Conservation (phyloP, 495 filamentous ascomycete genomes). For the Apiosordaria backusii region DNA sequence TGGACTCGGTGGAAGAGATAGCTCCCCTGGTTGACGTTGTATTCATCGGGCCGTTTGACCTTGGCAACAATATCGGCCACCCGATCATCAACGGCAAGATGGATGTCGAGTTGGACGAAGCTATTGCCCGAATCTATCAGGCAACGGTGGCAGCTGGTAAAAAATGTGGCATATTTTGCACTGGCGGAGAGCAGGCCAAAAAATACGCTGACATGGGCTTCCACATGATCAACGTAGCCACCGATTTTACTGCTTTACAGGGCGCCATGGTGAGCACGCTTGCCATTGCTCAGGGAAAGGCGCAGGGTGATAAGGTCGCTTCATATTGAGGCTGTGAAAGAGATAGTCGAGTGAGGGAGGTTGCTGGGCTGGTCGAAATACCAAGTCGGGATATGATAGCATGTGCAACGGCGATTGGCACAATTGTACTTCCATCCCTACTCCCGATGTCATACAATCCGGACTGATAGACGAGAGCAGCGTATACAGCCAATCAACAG, state of each 20-base stretch:
- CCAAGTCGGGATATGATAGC: too few species aligned
- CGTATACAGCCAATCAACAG: not conserved
- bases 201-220: constrained; percentile 65
- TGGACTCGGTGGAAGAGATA: constrained; percentile 68
- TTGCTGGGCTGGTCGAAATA: not conserved
- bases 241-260: constrained; percentile 56
- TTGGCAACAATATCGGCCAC: constrained; percentile 71
- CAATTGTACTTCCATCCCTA: not conserved
- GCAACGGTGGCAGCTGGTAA: constrained; percentile 67
- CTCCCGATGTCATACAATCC: not conserved
- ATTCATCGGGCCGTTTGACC: constrained; percentile 75
- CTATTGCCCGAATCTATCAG: constrained; percentile 59
- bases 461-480: not conserved
- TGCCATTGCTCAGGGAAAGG: constrained; percentile 45
- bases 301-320: constrained; percentile 26
- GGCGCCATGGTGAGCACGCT: constrained; percentile 43
- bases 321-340: constrained; percentile 30
- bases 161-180: constrained; percentile 75
- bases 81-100: constrained; percentile 62
- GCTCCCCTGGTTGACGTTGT: constrained; percentile 70
- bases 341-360: not conserved
- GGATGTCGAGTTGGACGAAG: constrained; percentile 60
- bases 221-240: constrained; percentile 67
- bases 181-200: constrained; percentile 59
- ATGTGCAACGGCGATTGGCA: not conserved